Percentiles rank a stretch among this genome's conserved stretches.
Evolutionary conservation across 352 stramenopile genomes (phyloP).

Genomic region (Globisporangium alternatum): DNA sequence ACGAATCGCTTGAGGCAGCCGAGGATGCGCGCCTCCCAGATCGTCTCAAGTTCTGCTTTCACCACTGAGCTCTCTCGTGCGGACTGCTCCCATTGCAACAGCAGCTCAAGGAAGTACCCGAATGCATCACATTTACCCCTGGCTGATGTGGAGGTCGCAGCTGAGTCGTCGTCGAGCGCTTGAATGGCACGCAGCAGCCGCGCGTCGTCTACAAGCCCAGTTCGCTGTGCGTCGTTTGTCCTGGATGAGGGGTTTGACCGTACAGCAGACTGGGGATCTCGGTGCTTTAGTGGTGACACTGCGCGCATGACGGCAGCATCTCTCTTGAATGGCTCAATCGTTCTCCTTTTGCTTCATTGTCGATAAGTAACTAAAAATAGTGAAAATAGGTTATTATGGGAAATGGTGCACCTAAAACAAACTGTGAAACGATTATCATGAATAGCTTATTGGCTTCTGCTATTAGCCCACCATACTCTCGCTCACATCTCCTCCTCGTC

Average conservation of each 20-base stretch:
- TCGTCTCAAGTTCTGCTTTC: conserved; percentile 24
- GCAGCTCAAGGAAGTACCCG: conserved; percentile 29
- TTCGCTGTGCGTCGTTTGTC: background rate
- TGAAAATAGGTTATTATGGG: background rate
- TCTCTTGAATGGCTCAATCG: background rate
- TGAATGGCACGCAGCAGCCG: conserved; percentile 43
- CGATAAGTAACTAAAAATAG: background rate
- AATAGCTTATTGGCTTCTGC: too few species aligned
- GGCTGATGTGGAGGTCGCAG: background rate
- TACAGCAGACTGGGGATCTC: background rate
- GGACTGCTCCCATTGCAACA: conserved; percentile 20
- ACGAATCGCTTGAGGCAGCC: conserved; percentile 38
- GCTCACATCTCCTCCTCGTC: conserved; percentile 58
- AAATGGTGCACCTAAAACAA: background rate
- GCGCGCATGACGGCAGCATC: conserved; percentile 3
- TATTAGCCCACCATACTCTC: background rate
- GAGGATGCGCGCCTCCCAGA: conserved; percentile 35
- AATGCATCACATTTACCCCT: conserved; percentile 19
- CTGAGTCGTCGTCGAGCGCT: conserved; percentile 24
- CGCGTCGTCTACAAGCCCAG: conserved; percentile 20
- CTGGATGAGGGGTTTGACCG: background rate
- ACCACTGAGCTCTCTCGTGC: background rate
- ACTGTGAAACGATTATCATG: background rate
- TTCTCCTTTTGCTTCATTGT: background rate
- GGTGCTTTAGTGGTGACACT: conserved; percentile 1